Evolutionary conservation across 1,139 yeast genomes (phyloP).

Genomic region (Starmera stellimalicola): DNA sequence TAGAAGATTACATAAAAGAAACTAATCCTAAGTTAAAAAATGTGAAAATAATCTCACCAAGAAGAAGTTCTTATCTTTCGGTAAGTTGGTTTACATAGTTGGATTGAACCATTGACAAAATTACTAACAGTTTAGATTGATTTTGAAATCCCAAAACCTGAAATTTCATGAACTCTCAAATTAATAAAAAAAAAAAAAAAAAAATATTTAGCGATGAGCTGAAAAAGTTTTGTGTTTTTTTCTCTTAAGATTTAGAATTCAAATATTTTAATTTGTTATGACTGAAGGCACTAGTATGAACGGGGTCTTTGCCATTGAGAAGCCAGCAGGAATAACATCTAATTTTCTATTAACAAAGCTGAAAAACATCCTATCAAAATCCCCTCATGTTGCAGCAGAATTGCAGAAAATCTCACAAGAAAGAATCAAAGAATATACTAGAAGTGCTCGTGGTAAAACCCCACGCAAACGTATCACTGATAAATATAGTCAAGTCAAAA

Average conservation of each 20-base stretch:
- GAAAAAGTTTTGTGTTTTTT: no score
- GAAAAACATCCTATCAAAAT: constrained; percentile 52
- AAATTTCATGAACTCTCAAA: not conserved
- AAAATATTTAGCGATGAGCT: no score
- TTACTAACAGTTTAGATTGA: not conserved
- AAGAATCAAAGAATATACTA: constrained; percentile 33
- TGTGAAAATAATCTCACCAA: constrained; percentile 42
- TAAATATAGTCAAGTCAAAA: constrained; percentile 55
- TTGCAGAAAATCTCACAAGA: constrained; percentile 39
- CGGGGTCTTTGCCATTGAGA: constrained; percentile 89
- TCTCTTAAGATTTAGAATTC: no score
- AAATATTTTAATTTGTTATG: not conserved
- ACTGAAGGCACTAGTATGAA: constrained; percentile 36
- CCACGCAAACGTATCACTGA: constrained; percentile 36
- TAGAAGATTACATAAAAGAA: constrained; percentile 38
- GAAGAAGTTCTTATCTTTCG: constrained; percentile 53
- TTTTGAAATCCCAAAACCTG: constrained; percentile 11
- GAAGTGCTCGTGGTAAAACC: constrained; percentile 26
- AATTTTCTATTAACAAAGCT: constrained; percentile 59
- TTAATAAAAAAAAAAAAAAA: not conserved
- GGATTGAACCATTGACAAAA: not conserved
- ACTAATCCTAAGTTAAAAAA: constrained; percentile 29
- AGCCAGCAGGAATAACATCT: constrained; percentile 82
- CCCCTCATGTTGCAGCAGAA: constrained; percentile 50
- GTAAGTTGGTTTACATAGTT: constrained; percentile 24